Evolutionary conservation across 495 filamentous ascomycete genomes (phyloP).

Genomic region (Trichoderma asperelloides): DNA sequence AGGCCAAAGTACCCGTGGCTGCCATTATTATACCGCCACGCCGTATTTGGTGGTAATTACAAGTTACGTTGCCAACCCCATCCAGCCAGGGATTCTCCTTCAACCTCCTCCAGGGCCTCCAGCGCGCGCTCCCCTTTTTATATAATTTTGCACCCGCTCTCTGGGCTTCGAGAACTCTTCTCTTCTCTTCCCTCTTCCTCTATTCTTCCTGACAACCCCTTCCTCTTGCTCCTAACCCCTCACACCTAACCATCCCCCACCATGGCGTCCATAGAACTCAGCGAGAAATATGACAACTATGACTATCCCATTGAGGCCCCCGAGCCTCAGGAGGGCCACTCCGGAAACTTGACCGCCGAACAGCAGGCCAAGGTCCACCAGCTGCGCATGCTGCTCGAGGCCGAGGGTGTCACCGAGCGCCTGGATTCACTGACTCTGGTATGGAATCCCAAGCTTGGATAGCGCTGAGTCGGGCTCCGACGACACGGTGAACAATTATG

Average conservation of each 20-base stretch:
- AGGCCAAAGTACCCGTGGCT: not conserved
- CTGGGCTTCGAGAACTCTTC: not conserved
- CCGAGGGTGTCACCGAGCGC: slow-evolving; percentile 70
- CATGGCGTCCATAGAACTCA: slow-evolving; percentile 42
- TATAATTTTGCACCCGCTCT: not conserved
- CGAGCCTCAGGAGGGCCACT: slow-evolving; percentile 62
- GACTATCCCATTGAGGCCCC: slow-evolving; percentile 80
- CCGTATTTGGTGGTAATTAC: not conserved
- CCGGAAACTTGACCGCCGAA: slow-evolving; percentile 75
- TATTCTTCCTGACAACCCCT: not conserved
- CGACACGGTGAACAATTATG: not conserved
- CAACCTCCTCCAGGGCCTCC: not conserved
- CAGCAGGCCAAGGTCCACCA: slow-evolving; percentile 88
- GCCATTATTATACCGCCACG: slow-evolving; percentile 1
- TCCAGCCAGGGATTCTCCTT: not conserved
- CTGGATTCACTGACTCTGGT: slow-evolving; percentile 88
- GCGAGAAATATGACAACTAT: slow-evolving; percentile 93
- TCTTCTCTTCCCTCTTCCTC: slow-evolving; percentile 1
- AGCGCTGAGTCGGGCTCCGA: not conserved
- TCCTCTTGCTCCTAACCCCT: not conserved
- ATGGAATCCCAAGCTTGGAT: slow-evolving; percentile 15
- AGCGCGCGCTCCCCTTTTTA: slow-evolving; percentile 1
- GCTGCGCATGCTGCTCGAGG: slow-evolving; percentile 75
- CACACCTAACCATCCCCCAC: slow-evolving; percentile 10
- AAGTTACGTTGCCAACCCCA: slow-evolving; percentile 3